Base-by-base conservation (phyloP, 2,329 filamentous ascomycete genomes). In the Gliomastix tumulicola region DNA sequence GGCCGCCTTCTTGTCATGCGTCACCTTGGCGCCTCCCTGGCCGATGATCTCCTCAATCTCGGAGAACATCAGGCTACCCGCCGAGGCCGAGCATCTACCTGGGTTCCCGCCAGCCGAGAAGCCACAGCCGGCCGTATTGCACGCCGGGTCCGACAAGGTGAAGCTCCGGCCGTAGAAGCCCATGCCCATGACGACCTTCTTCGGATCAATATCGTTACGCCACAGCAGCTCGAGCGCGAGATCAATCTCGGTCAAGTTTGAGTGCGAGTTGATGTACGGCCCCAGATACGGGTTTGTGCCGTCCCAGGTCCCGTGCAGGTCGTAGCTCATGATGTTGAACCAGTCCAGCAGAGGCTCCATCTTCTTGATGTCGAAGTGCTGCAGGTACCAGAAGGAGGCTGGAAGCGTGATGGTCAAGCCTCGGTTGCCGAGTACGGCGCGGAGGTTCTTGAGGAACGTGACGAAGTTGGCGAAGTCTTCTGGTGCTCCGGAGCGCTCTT, bases 241-340 rank as follows among this genome's bases (percentile, higher is more conserved):
- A 5, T 63, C 50, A n/a, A 71, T 70, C 45, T 72, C 66, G 3
- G 66, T 67, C 0, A 71, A 38, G 41, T 73, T 69, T 1, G 68
- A 67, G 40, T 72, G 67, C 2, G 50, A 42, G 11, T 50, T 43
- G 15, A 63, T 44, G 9, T 30, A 30, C 1, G 51, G 30, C 2
- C 64, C 66, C 11, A 49, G 44, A 4, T 21, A 58, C 8, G 43
- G 30, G 21, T 43, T 38, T 3, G 35, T 35, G 4, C 17, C 12
- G 36, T 69, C 63, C 64, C 64, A 69, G 1, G 33, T 33, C 13
- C 34, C 32, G 30, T 35, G 63, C 0, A 69, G 39, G 39, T 71
- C 63, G 11, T 10, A 38, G n/a, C 22, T 25, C 22, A 25, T 36
- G 17, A 41, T 13, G 17, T 41, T 41, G 19, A 41, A 37, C 22